These are phyloP conservation scores for Rhodotorula diobovata DNA, from an alignment of 768 basidiomycete genomes.

Conservation along the genomic window DNA sequence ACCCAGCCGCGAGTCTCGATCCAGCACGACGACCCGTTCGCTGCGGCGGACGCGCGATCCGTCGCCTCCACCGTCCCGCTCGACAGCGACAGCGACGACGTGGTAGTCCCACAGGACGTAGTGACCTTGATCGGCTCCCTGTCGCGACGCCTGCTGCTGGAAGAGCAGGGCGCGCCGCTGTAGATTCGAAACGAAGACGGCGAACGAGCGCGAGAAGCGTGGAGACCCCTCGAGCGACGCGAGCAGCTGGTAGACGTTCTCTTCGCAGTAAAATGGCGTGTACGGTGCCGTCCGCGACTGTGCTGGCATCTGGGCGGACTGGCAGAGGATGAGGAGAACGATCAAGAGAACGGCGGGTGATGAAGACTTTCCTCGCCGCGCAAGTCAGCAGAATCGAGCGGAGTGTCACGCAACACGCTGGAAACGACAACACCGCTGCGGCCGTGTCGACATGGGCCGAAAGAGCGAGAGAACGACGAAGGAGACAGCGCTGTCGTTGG, in stretches of 20 bases:
- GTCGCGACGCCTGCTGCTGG: slow-evolving; percentile 23
- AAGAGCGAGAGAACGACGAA: too few relatives aligned
- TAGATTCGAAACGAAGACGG: slow-evolving; percentile 34
- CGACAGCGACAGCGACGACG: slow-evolving; percentile 14
- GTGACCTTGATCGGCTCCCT: not conserved
- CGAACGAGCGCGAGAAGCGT: slow-evolving; percentile 8
- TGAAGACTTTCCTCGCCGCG: too few relatives aligned
- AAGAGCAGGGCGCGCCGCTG: slow-evolving; percentile 19
- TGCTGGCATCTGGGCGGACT: not conserved
- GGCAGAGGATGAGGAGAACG: not conserved
- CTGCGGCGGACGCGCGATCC: too few relatives aligned
- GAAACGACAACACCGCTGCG: too few relatives aligned
- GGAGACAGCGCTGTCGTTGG: too few relatives aligned
- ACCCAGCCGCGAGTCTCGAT: slow-evolving; percentile 28
- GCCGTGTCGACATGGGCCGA: too few relatives aligned
- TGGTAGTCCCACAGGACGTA: slow-evolving; percentile 41
- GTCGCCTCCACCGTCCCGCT: not conserved
- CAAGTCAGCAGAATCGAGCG: too few relatives aligned
- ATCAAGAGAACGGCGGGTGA: too few relatives aligned
- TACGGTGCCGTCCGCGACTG: not conserved
- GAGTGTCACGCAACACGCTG: too few relatives aligned
- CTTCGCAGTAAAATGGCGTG: slow-evolving; percentile 38
- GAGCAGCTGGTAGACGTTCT: slow-evolving; percentile 35
- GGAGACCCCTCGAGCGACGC: not conserved
- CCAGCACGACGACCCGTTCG: slow-evolving; percentile 6